These are phyloP conservation scores for Pichia sp. DNA, from an alignment of 1,139 yeast genomes.

Conservation along the genomic window DNA sequence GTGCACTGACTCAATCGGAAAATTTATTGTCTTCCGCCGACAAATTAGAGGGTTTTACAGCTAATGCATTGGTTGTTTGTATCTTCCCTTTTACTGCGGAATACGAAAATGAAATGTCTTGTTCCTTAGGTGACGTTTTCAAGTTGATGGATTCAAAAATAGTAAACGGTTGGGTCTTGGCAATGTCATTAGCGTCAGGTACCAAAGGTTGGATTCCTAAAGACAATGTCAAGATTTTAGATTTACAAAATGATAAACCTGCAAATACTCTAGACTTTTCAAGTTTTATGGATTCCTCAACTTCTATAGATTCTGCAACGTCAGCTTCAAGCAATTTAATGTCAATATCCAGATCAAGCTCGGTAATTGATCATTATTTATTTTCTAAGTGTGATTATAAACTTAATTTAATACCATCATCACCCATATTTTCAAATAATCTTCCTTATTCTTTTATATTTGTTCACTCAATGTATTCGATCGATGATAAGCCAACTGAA, in stretches of 20 bases:
- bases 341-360: background rate
- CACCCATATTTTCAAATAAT: background rate
- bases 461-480: conserved; percentile 51
- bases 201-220: conserved; percentile 58
- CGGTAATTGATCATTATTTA: conserved; percentile 1
- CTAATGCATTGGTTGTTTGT: conserved; percentile 24
- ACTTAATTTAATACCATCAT: background rate
- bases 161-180: conserved; percentile 56
- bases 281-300: background rate
- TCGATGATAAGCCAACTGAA: conserved; percentile 39
- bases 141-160: conserved; percentile 34
- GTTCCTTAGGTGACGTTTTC: conserved; percentile 49
- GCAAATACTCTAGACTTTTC: background rate
- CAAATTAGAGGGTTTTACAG: background rate
- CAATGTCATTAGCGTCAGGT: conserved; percentile 54
- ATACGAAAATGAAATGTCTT: conserved; percentile 46
- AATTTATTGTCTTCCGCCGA: background rate
- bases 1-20: background rate
- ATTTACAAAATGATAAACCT: conserved; percentile 16
- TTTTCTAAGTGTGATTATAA: background rate
- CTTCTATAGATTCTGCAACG: background rate
- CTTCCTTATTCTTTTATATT: conserved; percentile 34
- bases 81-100: conserved; percentile 48
- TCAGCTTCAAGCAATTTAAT: background rate
- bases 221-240: conserved; percentile 44